Evolutionary conservation across 768 basidiomycete genomes (phyloP), one percentile per base, ranked within the genome.

Genomic region (Mycena belliarum): DNA sequence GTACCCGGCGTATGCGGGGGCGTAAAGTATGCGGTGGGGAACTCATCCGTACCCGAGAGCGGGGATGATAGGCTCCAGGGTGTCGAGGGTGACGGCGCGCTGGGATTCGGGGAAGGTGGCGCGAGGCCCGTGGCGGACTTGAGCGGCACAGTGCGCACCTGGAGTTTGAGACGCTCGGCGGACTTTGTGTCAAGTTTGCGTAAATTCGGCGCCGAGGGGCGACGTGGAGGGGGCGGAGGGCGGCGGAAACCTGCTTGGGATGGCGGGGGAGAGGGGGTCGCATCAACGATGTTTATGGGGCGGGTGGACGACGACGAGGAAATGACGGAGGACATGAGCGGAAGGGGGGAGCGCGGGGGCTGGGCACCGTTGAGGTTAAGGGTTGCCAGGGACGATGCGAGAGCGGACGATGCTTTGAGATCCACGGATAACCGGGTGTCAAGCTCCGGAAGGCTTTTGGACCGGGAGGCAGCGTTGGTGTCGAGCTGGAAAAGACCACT

Each of bases 401-500:
- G 69, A 15, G 71, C 69, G 6, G 76, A 72, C 4, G 76, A 75
- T 0, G 72, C 67, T 21, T 77, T 60, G 24, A 59, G 32, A 20
- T 63, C 61, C 28, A 63, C 12, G 21, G 61, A 63, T 14, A 57
- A 63, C 21, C 61, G 61, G 21, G 23, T 77, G 66, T 90, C 88
- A 46, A 88, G 76, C 67, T 89, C 83, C 45, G 82, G 80, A 8
- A 85, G 72, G 26, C 72, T 67, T 66, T 79, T 82, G 3, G 82
- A 76, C 28, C 81, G 80, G 21, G 77, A 67, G 11, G 83, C 82
- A 40, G 80, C 75, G 44, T 74, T 64, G 52, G 87, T 89, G 65
- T 90, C 84, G 23, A 91, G 81, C 68, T 88, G 87, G 69, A 85
- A 88, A 33, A 91, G 73, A 1, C 87, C 87, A 8, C 71, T 76